phyloP scores from a whole-genome alignment of 352 stramenopile species.

The Pseudoperonospora humuli region DNA sequence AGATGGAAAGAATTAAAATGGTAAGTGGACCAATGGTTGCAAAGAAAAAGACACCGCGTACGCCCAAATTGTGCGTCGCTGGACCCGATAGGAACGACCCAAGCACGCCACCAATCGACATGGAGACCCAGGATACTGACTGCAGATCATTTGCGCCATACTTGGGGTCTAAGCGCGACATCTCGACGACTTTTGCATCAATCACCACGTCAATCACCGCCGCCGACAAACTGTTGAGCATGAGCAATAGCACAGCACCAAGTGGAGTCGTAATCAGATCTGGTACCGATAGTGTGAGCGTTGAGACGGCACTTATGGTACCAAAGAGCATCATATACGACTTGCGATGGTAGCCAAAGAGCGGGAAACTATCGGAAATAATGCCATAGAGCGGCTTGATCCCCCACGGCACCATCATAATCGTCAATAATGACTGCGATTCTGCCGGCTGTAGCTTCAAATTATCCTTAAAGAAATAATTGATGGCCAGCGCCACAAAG shows the following conservation, averaged over 20 bases:
- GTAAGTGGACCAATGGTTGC: conserved; percentile 85
- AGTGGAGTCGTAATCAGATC: conserved; percentile 48
- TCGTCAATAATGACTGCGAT: conserved; percentile 87
- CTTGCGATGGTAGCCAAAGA: conserved; percentile 92
- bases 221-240: conserved; percentile 83
- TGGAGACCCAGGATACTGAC: conserved; percentile 91
- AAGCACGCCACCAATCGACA: conserved; percentile 88
- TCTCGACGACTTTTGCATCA: conserved; percentile 94
- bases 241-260: conserved; percentile 47
- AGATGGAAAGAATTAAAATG: conserved; percentile 83
- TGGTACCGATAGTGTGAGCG: conserved; percentile 51
- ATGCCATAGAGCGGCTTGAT: conserved; percentile 96
- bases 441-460: conserved; percentile 90
- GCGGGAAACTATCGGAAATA: conserved; percentile 90
- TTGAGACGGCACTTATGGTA: conserved; percentile 45
- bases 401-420: conserved; percentile 93
- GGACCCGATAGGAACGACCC: conserved; percentile 90
- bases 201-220: conserved; percentile 95
- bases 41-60: conserved; percentile 90
- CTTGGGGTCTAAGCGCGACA: conserved; percentile 79
- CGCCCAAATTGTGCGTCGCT: conserved; percentile 85
- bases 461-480: conserved; percentile 97
- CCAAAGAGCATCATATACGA: conserved; percentile 92
- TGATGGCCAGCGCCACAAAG: conserved; percentile 88
- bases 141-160: conserved; percentile 90